Conservation (phyloP, 192 early-diverging fungal genomes). For the Gaertneriomyces semiglobifer region DNA sequence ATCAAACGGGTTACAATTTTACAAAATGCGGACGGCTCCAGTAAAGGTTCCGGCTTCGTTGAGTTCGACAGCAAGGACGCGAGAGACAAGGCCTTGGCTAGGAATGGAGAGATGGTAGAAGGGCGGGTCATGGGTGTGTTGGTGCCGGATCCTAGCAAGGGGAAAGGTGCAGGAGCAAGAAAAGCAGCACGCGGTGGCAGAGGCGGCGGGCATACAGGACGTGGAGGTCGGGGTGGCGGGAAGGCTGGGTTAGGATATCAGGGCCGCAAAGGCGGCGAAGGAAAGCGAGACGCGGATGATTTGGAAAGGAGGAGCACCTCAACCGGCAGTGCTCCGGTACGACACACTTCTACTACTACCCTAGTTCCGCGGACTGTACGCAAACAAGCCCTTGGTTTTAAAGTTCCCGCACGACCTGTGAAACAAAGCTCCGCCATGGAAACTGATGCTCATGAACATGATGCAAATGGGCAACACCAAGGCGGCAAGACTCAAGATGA, state of each 20-base stretch:
- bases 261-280: slow-evolving; percentile 13
- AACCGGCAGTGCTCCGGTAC: neutral
- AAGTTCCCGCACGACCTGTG: neutral
- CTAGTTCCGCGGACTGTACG: neutral
- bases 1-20: slow-evolving; percentile 41
- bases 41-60: slow-evolving; percentile 42
- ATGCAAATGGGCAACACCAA: neutral
- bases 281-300: neutral
- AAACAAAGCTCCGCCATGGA: neutral
- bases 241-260: slow-evolving; percentile 9
- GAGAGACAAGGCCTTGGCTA: slow-evolving; percentile 33
- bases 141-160: slow-evolving; percentile 44
- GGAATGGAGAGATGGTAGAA: slow-evolving; percentile 39
- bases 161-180: neutral
- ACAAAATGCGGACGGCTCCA: slow-evolving; percentile 14
- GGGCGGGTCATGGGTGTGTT: slow-evolving; percentile 38
- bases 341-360: neutral
- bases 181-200: neutral
- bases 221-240: slow-evolving; percentile 12
- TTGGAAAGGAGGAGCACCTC: neutral
- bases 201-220: slow-evolving; percentile 4
- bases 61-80: slow-evolving; percentile 35
- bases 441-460: neutral
- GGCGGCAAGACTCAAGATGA: slow-evolving; percentile 39
- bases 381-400: neutral